Evolutionary conservation across 805 yeast genomes (phyloP), one percentile per base, ranked within the genome.

Genomic region (Teunomyces gatunensis): DNA sequence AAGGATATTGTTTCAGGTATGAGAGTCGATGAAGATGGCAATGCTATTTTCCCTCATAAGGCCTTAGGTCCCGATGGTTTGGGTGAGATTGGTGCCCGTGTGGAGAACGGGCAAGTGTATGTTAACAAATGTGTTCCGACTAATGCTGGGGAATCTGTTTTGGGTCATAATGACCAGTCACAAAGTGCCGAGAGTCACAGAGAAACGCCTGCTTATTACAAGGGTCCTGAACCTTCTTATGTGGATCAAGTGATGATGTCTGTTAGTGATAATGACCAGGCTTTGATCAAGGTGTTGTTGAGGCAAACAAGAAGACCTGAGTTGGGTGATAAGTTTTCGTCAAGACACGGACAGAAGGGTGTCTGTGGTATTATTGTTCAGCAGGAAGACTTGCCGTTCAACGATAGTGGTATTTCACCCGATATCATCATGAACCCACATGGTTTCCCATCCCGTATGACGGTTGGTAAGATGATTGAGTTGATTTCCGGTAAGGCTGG

Each of bases 361-460:
- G 98, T 94, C 27, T 92, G 98, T 75, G 98, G 99, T 71, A 89
- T 94, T 56, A 94, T 92, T 65, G 97, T 92, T 4, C 90, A 89
- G 57, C 98, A 92, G 64, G 98, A 92, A 58, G 99, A 92, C 61
- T 77, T 92, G 78, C 99, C 99, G 11, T 92, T 92, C 69, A 89
- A 84, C 63, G 98, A 94, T 58, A 80, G 84, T 49, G 99, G 99
- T 64, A 80, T 94, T 21, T 75, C 82, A 3, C 99, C 99, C 0
- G 99, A 92, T 71, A 91, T 92, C 54, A 92, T 92, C 61, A 92
- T 92, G 97, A 92, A 92, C 63, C 99, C 99, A 1, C 99, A 92
- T 67, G 99, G 97, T 74, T 94, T 92, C 85, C 99, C 99, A 53
- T 92, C 98, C 30, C 96, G 99, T 80, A 94, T 94, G 99, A 94